Percentiles rank a stretch among this genome's conserved stretches.
These are phyloP conservation scores for Penicillium hesseltinei DNA, from an alignment of 2,329 filamentous ascomycete species.

Conservation along the genomic window DNA sequence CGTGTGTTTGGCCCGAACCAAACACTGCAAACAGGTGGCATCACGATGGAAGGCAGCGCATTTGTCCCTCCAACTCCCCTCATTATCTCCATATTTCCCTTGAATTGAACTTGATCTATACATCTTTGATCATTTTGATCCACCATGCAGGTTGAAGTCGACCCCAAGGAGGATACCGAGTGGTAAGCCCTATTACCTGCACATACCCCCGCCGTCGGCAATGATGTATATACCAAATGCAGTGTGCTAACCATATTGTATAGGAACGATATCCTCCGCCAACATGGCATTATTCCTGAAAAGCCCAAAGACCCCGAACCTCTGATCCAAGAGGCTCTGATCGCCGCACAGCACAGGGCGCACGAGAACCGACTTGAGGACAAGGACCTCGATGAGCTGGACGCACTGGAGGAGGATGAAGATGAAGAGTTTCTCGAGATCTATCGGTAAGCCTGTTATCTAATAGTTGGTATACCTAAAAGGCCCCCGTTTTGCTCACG, in stretches of 20 bases:
- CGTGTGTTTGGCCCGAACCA: constrained; percentile 32
- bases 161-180: constrained; percentile 97
- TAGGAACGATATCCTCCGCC: constrained; percentile 97
- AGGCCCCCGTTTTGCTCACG: constrained; percentile 1
- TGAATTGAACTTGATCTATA: background rate
- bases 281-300: constrained; percentile 96
- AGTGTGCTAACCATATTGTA: constrained; percentile 13
- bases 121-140: background rate
- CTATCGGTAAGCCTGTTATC: constrained; percentile 58
- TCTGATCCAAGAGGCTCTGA: constrained; percentile 90
- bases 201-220: constrained; percentile 11
- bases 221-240: constrained; percentile 11
- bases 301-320: constrained; percentile 94
- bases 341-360: constrained; percentile 76
- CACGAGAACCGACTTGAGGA: constrained; percentile 92
- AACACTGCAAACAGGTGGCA: constrained; percentile 43
- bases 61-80: constrained; percentile 6
- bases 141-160: constrained; percentile 72
- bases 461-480: background rate
- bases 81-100: constrained; percentile 1
- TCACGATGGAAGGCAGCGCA: constrained; percentile 19
- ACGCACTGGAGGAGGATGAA: constrained; percentile 91
- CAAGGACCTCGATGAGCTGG: constrained; percentile 90
- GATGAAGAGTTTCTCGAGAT: constrained; percentile 87
- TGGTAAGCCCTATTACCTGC: constrained; percentile 58